phyloP scores from a whole-genome alignment of 352 stramenopile genomes.

The Phytophthora nicotianae region DNA sequence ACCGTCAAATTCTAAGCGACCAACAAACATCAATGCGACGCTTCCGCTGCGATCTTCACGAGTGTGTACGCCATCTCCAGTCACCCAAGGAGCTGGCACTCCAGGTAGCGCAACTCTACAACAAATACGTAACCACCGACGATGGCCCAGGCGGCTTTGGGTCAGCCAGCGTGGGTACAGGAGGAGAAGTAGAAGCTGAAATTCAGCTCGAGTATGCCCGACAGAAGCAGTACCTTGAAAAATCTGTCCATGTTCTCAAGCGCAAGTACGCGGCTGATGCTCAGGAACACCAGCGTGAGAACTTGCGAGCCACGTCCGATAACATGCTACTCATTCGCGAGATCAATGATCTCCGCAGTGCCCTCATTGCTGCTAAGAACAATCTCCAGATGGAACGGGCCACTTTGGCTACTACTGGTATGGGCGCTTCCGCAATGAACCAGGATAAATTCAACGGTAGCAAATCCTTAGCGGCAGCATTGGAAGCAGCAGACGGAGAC shows the following conservation, averaged over 20 bases:
- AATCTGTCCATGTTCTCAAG: conserved; percentile 90
- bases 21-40: conserved; percentile 69
- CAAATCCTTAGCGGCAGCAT: conserved; percentile 20
- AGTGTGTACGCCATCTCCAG: conserved; percentile 76
- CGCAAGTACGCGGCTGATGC: conserved; percentile 85
- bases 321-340: conserved; percentile 93
- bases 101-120: conserved; percentile 76
- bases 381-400: conserved; percentile 82
- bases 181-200: conserved; percentile 64
- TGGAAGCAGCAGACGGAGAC: conserved; percentile 44
- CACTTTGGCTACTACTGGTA: conserved; percentile 32
- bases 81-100: conserved; percentile 80
- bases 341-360: conserved; percentile 91
- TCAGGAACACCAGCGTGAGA: conserved; percentile 63
- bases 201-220: conserved; percentile 90
- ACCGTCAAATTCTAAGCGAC: conserved; percentile 62
- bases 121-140: conserved; percentile 67
- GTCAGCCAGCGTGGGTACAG: conserved; percentile 18
- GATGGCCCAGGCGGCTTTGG: conserved; percentile 23
- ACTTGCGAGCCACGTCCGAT: conserved; percentile 73
- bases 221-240: conserved; percentile 93
- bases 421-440: conserved; percentile 30
- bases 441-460: conserved; percentile 22
- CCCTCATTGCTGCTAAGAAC: conserved; percentile 76
- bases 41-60: conserved; percentile 89